phyloP scores from a whole-genome alignment of 495 filamentous ascomycete species.

The Trichoderma virens region DNA sequence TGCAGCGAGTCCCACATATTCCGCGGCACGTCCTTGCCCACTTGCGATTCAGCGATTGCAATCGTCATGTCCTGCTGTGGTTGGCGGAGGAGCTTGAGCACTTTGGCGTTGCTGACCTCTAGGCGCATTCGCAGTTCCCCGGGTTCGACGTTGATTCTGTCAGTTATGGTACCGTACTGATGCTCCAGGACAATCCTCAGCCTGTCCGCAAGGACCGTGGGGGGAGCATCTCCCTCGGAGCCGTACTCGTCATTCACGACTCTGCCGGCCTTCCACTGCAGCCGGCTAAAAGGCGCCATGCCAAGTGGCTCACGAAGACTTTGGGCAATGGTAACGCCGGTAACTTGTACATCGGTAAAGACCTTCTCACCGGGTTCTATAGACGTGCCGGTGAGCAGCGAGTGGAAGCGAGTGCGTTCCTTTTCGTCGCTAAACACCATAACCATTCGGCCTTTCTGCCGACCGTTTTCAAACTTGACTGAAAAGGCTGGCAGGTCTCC shows the following conservation, averaged over 20 bases:
- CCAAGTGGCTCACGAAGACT: constrained; percentile 33
- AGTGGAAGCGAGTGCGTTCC: constrained; percentile 59
- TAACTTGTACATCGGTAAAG: constrained; percentile 52
- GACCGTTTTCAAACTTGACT: constrained; percentile 61
- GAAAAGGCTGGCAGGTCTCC: constrained; percentile 58
- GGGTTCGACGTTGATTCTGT: constrained; percentile 68
- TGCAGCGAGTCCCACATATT: constrained; percentile 48
- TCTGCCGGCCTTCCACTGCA: constrained; percentile 38
- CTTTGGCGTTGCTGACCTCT: constrained; percentile 50
- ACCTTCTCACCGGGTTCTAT: constrained; percentile 53
- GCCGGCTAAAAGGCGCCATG: constrained; percentile 35
- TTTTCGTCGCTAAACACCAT: constrained; percentile 64
- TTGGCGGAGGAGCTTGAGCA: constrained; percentile 55
- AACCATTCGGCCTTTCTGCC: constrained; percentile 56
- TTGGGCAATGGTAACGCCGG: constrained; percentile 56
- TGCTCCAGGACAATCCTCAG: constrained; percentile 61
- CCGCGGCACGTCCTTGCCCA: constrained; percentile 46
- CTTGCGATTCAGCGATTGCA: constrained; percentile 56
- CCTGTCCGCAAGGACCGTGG: constrained; percentile 60
- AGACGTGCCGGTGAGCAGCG: constrained; percentile 58
- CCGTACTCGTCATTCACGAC: constrained; percentile 51
- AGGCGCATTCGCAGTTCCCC: constrained; percentile 61
- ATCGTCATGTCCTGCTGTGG: constrained; percentile 62
- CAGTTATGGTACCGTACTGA: constrained; percentile 61
- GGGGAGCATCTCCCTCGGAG: constrained; percentile 30